Conservation (phyloP, 495 filamentous ascomycete genomes). For the Talaromyces liani region DNA sequence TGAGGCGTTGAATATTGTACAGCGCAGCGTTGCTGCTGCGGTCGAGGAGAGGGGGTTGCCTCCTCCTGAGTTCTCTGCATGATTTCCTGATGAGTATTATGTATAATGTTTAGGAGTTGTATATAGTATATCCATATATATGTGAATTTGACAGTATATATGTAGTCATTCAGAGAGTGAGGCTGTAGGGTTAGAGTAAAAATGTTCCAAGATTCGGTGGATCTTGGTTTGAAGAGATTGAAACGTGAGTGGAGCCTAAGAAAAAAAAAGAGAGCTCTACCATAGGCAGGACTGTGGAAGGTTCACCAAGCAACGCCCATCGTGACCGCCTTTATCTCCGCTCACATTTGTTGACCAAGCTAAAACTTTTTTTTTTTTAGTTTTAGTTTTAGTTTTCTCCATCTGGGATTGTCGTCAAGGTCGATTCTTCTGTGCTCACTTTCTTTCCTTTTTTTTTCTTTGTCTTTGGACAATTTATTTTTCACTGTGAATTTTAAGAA, state of each 20-base stretch:
- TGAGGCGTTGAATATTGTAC: slow-evolving; percentile 46
- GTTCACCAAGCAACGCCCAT: background rate
- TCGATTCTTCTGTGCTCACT: slow-evolving; percentile 13
- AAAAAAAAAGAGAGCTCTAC: background rate
- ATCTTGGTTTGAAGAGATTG: background rate
- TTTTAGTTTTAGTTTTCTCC: slow-evolving; percentile 4
- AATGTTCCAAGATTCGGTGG: too few species aligned
- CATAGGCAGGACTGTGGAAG: too few species aligned
- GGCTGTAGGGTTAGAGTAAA: background rate
- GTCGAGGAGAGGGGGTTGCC: slow-evolving; percentile 58
- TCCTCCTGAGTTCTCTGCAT: slow-evolving; percentile 9
- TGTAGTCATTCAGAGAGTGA: background rate
- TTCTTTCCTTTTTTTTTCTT: slow-evolving; percentile 14
- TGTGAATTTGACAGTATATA: background rate
- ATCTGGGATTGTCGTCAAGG: background rate
- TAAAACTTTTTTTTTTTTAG: slow-evolving; percentile 19
- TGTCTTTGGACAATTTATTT: slow-evolving; percentile 18
- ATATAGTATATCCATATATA: background rate
- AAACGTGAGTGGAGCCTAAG: background rate
- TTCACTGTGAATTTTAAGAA: background rate
- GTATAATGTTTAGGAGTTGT: background rate
- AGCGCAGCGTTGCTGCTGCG: slow-evolving; percentile 52
- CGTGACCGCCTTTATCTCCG: slow-evolving; percentile 3
- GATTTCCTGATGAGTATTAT: background rate
- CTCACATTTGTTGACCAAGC: background rate